Percentiles rank a stretch among this genome's conserved stretches.
Evolutionary conservation across 768 basidiomycete genomes (phyloP).

Genomic region (Mycena pura): DNA sequence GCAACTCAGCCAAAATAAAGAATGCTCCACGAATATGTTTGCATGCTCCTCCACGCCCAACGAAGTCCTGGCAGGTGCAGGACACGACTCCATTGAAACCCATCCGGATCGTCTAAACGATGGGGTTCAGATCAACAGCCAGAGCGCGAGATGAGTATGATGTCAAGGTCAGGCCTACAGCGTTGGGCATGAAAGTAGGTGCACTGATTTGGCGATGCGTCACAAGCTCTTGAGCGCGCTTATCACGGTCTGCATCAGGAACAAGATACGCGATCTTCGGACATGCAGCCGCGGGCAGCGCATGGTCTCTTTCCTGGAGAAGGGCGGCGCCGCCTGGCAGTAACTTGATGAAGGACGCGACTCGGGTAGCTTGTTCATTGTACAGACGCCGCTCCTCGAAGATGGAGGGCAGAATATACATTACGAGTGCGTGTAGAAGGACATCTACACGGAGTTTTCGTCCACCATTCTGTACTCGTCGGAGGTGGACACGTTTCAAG

Average conservation of each 20-base stretch:
- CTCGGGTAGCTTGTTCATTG: background rate
- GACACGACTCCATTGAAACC: background rate
- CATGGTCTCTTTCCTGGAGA: background rate
- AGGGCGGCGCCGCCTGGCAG: background rate
- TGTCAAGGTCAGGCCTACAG: background rate
- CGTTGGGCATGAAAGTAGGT: background rate
- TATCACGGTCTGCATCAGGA: background rate
- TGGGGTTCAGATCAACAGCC: background rate
- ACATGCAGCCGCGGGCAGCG: background rate
- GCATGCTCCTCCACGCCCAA: constrained; percentile 21
- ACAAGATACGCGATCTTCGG: background rate
- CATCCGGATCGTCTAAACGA: constrained; percentile 4
- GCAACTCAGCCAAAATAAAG: background rate
- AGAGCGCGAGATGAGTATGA: constrained; percentile 8
- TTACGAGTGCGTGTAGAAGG: constrained; percentile 26
- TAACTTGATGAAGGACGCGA: background rate
- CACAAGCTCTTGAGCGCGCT: background rate
- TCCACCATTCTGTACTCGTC: constrained; percentile 34
- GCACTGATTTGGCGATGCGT: background rate
- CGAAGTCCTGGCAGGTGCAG: constrained; percentile 21
- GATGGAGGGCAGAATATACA: constrained; percentile 25
- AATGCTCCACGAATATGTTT: constrained; percentile 21
- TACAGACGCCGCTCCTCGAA: constrained; percentile 14
- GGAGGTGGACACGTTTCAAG: constrained; percentile 40
- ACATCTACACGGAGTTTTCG: constrained; percentile 33